A percentile compares a stretch with the other conserved stretches of the same genome.
These are phyloP conservation scores for Striga asiatica DNA, from an alignment of 257 asterid genomes.

Conservation along the genomic window DNA sequence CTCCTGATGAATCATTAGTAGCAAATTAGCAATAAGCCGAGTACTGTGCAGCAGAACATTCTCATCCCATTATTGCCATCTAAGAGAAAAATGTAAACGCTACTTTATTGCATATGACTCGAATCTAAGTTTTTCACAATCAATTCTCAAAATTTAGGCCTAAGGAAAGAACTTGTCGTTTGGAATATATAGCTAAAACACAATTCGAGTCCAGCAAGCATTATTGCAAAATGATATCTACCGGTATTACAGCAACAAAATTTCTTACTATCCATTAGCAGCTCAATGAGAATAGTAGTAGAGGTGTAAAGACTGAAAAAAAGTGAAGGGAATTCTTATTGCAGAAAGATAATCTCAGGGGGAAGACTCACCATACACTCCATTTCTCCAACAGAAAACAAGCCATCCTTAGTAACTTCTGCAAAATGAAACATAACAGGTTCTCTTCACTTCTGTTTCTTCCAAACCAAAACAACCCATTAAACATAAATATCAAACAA, in stretches of 20 bases:
- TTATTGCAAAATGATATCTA: too few species aligned
- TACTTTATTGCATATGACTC: neutral
- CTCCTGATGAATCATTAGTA: neutral
- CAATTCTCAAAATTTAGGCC: neutral
- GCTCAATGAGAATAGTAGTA: slow-evolving; percentile 6
- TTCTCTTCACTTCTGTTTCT: neutral
- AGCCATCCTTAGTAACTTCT: slow-evolving; percentile 97
- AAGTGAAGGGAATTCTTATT: neutral
- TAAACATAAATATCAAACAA: slow-evolving; percentile 4
- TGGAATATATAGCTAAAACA: neutral
- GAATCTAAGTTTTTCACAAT: neutral
- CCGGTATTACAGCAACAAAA: too few species aligned
- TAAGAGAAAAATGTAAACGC: neutral
- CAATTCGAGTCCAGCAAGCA: neutral
- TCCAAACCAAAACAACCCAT: neutral
- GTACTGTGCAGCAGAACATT: neutral
- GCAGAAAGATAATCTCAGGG: slow-evolving; percentile 11
- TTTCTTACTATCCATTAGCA: neutral
- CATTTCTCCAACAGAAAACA: slow-evolving; percentile 99
- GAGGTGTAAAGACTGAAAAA: neutral
- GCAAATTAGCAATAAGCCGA: neutral
- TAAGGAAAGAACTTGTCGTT: neutral
- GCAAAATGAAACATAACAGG: slow-evolving; percentile 24
- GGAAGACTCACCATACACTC: slow-evolving; percentile 88
- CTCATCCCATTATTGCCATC: too few species aligned